Evolutionary conservation across 768 basidiomycete species (phyloP), one percentile per base, ranked within the genome.

Genomic region (Podaxis pistillaris): DNA sequence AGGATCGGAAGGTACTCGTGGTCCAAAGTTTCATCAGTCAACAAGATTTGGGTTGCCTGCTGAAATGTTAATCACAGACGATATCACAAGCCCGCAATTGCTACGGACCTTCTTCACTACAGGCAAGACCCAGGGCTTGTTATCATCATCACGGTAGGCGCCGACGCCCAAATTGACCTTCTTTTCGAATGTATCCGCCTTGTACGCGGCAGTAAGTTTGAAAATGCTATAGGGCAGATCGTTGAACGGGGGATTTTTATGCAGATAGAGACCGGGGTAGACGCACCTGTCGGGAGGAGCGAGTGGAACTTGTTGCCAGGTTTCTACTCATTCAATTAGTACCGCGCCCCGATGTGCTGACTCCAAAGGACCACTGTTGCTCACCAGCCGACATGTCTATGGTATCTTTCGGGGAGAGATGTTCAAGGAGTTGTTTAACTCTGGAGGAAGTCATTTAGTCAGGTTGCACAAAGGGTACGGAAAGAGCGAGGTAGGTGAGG

Each of bases 141-240:
- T 86, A 69, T 91, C 74, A 68, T 94, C 84, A 70, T 96, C 95
- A 67, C 94, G 84, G 73, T 97, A 97, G 7, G 94, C 95, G 50
- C 94, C 95, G 50, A 95, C 94, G 41, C 94, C 94, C 24, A 97
- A 82, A 74, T 96, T 96, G 75, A 96, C 81, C 80, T 97, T 97
- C 65, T 88, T 75, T 13, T 84, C 80, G 72, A 81, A 84, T 2
- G 83, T 70, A 73, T 97, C 93, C 30, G 83, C 85, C 73, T 95
- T 94, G 86, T 88, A 96, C 1, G 92, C 87, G 19, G 93, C 90
- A 0, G 93, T 94, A 66, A 97, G 83, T 78, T 93, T 87, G 85
- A 94, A 94, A 71, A 94, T 94, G 76, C 93, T 94, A 68, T 47
- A 41, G 66, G 61, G 64, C 60, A 52, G 58, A 49, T 60, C 51